These are phyloP conservation scores for Phytophthora idaei DNA, from an alignment of 352 stramenopile genomes.

Conservation along the genomic window DNA sequence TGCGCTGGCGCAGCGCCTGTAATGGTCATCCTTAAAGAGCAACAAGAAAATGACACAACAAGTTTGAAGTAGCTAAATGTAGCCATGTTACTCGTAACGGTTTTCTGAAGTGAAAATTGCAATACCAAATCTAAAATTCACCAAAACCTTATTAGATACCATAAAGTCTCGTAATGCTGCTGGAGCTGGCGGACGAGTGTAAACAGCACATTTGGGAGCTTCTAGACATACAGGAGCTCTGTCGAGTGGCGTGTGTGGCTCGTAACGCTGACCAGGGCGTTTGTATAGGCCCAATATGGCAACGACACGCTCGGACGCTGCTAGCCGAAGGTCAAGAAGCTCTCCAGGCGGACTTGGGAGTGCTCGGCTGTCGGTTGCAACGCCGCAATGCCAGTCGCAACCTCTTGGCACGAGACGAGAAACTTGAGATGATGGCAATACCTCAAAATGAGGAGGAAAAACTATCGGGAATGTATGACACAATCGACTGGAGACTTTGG, in stretches of 20 bases:
- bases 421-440: conserved; percentile 1
- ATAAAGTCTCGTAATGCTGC: conserved; percentile 35
- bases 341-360: conserved; percentile 22
- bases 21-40: conserved; percentile 23
- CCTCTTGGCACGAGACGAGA: conserved; percentile 20
- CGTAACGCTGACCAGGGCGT: conserved; percentile 41
- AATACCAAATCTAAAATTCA: conserved; percentile 8
- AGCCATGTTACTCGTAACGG: conserved; percentile 16
- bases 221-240: conserved; percentile 58
- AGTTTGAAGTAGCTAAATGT: conserved; percentile 27
- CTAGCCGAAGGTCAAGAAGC: conserved; percentile 29
- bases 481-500: conserved; percentile 58
- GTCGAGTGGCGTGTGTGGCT: conserved; percentile 47
- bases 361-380: conserved; percentile 33
- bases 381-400: conserved; percentile 43
- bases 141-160: background rate
- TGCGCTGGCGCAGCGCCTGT: conserved; percentile 19
- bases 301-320: conserved; percentile 35
- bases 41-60: background rate
- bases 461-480: conserved; percentile 12
- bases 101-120: conserved; percentile 20
- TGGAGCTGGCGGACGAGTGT: conserved; percentile 61
- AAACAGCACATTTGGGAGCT: conserved; percentile 67
- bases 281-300: conserved; percentile 45
- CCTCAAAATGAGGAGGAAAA: background rate